Evolutionary conservation across 768 basidiomycete genomes (phyloP).

Genomic region (Rhodotorula diobovata): DNA sequence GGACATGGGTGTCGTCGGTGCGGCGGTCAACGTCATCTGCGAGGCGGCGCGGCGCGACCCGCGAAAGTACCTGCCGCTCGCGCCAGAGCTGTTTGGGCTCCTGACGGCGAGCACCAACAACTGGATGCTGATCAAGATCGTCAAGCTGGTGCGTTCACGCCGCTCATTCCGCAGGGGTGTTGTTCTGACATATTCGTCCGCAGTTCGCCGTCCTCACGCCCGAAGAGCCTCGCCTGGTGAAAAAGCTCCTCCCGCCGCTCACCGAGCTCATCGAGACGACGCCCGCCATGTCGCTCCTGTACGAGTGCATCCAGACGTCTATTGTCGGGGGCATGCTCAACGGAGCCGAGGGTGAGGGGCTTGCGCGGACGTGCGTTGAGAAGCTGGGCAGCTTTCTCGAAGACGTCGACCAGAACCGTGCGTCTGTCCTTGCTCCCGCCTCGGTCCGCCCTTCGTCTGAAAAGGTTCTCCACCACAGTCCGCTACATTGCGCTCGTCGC

Average conservation of each 20-base stretch:
- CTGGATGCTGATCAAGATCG: conserved; percentile 99
- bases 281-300: conserved; percentile 87
- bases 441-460: no score
- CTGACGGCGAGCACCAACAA: conserved; percentile 93
- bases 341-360: conserved; percentile 54
- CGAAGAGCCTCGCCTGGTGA: conserved; percentile 84
- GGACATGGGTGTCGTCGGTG: conserved; percentile 66
- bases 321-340: conserved; percentile 93
- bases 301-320: conserved; percentile 97
- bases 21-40: conserved; percentile 88
- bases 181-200: background rate
- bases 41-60: conserved; percentile 81
- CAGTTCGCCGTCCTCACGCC: conserved; percentile 93
- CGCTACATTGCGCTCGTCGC: conserved; percentile 95
- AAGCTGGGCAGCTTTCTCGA: conserved; percentile 88
- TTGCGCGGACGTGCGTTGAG: conserved; percentile 83
- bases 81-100: conserved; percentile 87
- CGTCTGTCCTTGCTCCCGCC: conserved; percentile 49
- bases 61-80: conserved; percentile 72
- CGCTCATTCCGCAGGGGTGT: background rate
- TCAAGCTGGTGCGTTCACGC: conserved; percentile 68
- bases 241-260: conserved; percentile 88
- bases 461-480: no score
- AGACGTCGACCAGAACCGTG: conserved; percentile 92
- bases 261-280: conserved; percentile 94